Conservation (phyloP, 208 protist genomes). For the Wallacemonas sp. region DNA sequence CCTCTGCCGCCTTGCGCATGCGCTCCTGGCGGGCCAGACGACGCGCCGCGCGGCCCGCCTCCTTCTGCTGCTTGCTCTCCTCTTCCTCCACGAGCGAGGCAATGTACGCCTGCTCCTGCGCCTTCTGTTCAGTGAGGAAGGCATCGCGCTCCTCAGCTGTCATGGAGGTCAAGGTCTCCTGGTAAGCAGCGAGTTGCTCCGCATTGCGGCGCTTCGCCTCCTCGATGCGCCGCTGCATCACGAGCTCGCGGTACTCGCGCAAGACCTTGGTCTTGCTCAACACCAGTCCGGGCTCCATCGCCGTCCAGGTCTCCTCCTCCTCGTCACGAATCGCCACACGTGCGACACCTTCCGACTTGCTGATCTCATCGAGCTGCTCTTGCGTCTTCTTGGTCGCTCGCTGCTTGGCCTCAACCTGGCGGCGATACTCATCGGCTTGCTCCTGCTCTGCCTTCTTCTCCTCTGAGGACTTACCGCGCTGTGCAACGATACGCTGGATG, state of each 20-base stretch:
- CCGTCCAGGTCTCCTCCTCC: constrained; percentile 39
- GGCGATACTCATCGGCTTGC: constrained; percentile 22
- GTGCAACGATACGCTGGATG: constrained; percentile 61
- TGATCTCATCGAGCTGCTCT: constrained; percentile 31
- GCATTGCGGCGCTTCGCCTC: constrained; percentile 50
- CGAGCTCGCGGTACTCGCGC: constrained; percentile 30
- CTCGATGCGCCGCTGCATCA: constrained; percentile 31
- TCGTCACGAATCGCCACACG: constrained; percentile 33
- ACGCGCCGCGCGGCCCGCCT: constrained; percentile 37
- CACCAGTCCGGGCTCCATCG: constrained; percentile 27
- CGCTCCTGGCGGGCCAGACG: constrained; percentile 39
- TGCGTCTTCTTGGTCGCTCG: constrained; percentile 33
- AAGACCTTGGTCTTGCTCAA: constrained; percentile 30
- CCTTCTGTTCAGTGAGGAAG: constrained; percentile 47
- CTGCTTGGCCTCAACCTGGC: constrained; percentile 20
- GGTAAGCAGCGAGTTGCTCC: constrained; percentile 48
- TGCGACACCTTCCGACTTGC: constrained; percentile 24
- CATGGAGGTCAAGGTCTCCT: constrained; percentile 44
- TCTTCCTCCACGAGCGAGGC: constrained; percentile 34
- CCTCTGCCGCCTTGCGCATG: constrained; percentile 19
- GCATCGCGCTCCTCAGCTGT: constrained; percentile 42
- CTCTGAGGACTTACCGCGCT: constrained; percentile 63
- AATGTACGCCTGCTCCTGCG: constrained; percentile 36
- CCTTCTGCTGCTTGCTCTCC: constrained; percentile 29
- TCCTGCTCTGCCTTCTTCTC: constrained; percentile 57